Base-by-base conservation (phyloP, 768 basidiomycete genomes). In the Megacollybia marginata region DNA sequence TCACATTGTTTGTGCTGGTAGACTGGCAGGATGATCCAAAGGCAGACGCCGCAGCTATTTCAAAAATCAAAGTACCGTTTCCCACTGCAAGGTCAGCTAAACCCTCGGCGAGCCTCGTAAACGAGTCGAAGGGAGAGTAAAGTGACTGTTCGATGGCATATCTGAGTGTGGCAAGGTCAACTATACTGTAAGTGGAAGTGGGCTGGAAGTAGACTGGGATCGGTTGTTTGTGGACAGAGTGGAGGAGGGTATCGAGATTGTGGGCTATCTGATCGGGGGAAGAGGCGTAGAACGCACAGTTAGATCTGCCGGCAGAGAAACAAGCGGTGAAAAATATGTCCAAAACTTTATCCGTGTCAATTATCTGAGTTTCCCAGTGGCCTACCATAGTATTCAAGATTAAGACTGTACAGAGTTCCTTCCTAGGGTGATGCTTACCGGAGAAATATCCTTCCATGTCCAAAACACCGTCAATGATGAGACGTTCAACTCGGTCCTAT, bases 61-160 rank as follows among this genome's bases (percentile, higher is more conserved):
- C 32, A 10, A 54, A 59, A 10, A 61, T 48, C n/a, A 51, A 44
- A 2, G 50, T 48, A 8, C 57, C 62, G 50, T 66, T 54, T 16
- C 65, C 65, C 8, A 42, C 44, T 34, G 62, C 57, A 2, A 64
- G 56, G 23, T 56, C 57, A 16, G 61, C 57, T 23, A 66, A 54
- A 2, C 49, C 59, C 34, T 48, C 40, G 5, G 57, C 59, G 2
- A 63, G 50, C 8, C 34, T 16, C n/a, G 52, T 50, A 44, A 51
- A 59, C 20, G 48, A 15, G n/a, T 28, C 48, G 46, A 57, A 58
- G n/a, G 62, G 64, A 5, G 52, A 36, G 48, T 62, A 65, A 23
- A 66, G 55, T 9, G 52, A 11, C 2, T 35, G 19, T 51, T 61
- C 61, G 38, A 66, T 50, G 20, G 48, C 47, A 23, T 46, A 48